Percentiles rank a stretch among this genome's conserved stretches.
phyloP scores from a whole-genome alignment of 2,329 filamentous ascomycete species.

The Xylaria arbuscula region DNA sequence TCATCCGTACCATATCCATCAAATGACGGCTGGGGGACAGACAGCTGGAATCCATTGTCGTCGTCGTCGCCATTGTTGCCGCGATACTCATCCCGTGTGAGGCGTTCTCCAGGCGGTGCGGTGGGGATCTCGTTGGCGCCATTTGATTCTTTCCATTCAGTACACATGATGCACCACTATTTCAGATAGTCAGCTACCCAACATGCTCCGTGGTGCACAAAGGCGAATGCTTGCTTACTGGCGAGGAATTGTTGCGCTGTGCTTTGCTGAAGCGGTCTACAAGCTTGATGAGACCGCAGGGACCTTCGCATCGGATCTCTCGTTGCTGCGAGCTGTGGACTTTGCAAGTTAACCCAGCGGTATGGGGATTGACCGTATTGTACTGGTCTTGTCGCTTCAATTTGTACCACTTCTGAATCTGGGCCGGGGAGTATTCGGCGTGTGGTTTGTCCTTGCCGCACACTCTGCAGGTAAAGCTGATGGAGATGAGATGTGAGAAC shows the following conservation, averaged over 20 bases:
- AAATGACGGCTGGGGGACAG: neutral
- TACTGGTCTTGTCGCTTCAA: conserved; percentile 27
- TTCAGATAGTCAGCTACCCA: conserved; percentile 25
- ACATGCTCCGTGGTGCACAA: neutral
- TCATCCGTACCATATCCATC: conserved; percentile 19
- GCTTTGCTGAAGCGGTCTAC: conserved; percentile 51
- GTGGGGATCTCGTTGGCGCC: conserved; percentile 43
- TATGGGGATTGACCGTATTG: conserved; percentile 27
- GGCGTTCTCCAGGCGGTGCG: conserved; percentile 39
- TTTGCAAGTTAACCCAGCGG: conserved; percentile 33
- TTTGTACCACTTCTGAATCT: conserved; percentile 35
- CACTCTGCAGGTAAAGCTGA: conserved; percentile 33
- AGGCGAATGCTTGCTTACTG: conserved; percentile 44
- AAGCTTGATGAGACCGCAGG: conserved; percentile 47
- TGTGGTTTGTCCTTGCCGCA: conserved; percentile 30
- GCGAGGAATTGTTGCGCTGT: conserved; percentile 46
- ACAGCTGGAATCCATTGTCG: neutral
- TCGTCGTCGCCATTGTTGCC: neutral
- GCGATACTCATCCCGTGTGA: conserved; percentile 23
- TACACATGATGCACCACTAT: conserved; percentile 53
- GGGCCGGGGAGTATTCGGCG: conserved; percentile 29
- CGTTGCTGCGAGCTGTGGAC: conserved; percentile 17
- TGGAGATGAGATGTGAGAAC: conserved; percentile 20
- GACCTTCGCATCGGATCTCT: conserved; percentile 48
- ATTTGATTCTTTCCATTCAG: conserved; percentile 46